Conservation (phyloP, 257 asterid genomes). For the Pogostemon cablin region DNA sequence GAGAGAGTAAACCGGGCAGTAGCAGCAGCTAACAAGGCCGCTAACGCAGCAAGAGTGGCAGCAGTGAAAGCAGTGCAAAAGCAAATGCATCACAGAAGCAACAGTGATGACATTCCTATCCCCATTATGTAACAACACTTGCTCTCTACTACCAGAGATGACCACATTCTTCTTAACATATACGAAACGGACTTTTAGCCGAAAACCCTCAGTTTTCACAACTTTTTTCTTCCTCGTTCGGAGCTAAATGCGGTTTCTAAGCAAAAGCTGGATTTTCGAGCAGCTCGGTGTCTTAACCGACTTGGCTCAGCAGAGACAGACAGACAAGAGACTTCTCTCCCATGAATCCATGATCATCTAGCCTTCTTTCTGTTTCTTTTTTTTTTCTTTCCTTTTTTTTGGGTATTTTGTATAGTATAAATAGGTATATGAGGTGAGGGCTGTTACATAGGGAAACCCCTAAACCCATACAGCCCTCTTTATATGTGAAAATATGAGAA, state of each 20-base stretch:
- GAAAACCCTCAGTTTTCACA: slow-evolving; percentile 31
- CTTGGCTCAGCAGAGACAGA: slow-evolving; percentile 34
- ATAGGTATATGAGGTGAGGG: slow-evolving; percentile 43
- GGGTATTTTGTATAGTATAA: slow-evolving; percentile 50
- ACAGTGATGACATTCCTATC: slow-evolving; percentile 61
- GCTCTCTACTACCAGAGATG: background rate
- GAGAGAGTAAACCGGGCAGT: slow-evolving; percentile 86
- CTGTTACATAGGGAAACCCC: slow-evolving; percentile 60
- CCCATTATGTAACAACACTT: slow-evolving; percentile 37
- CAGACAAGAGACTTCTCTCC: slow-evolving; percentile 32
- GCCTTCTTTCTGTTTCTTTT: slow-evolving; percentile 2
- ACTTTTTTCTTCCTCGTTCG: slow-evolving; percentile 22
- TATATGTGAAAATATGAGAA: slow-evolving; percentile 47
- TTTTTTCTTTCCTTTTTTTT: slow-evolving; percentile 10
- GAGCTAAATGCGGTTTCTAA: slow-evolving; percentile 26
- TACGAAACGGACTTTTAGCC: slow-evolving; percentile 15
- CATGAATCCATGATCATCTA: slow-evolving; percentile 32
- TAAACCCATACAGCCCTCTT: slow-evolving; percentile 43
- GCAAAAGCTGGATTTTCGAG: slow-evolving; percentile 45
- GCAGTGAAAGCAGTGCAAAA: slow-evolving; percentile 85
- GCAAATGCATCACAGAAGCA: slow-evolving; percentile 75
- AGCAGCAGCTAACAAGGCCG: slow-evolving; percentile 74
- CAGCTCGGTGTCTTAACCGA: slow-evolving; percentile 41
- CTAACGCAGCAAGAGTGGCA: slow-evolving; percentile 86
- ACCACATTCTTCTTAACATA: slow-evolving; percentile 7